Evolutionary conservation across 257 asterid species (phyloP).

Genomic region (Gentiana macrophylla): DNA sequence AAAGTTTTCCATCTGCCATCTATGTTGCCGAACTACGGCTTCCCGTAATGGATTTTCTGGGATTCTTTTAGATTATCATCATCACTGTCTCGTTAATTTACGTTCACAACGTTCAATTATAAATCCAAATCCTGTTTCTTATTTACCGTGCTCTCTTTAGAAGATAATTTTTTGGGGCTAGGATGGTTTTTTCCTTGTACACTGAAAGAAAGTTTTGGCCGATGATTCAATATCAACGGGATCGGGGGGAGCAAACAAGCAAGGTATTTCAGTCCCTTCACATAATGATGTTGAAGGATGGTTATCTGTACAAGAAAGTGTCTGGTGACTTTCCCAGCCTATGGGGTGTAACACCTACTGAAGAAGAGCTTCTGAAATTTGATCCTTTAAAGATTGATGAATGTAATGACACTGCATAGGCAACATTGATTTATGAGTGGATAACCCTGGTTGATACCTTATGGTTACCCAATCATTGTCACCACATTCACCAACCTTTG

Average conservation of each 20-base stretch:
- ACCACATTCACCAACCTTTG: conserved; percentile 45
- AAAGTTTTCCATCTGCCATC: no score
- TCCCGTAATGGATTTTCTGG: no score
- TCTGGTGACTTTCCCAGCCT: conserved; percentile 56
- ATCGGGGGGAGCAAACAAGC: conserved; percentile 74
- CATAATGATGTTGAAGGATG: conserved; percentile 94
- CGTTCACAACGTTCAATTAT: no score
- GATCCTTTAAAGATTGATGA: conserved; percentile 68
- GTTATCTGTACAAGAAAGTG: conserved; percentile 77
- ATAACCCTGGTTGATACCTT: no score
- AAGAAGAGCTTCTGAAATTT: conserved; percentile 84
- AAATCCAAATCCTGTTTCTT: conserved; percentile 1
- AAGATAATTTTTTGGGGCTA: conserved; percentile 3
- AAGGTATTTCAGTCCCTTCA: conserved; percentile 61
- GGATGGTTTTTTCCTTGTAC: conserved; percentile 8
- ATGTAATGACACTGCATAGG: conserved; percentile 27
- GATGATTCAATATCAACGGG: conserved; percentile 75
- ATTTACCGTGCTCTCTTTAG: background rate
- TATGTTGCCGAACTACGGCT: no score
- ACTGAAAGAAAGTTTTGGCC: conserved; percentile 81
- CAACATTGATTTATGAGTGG: no score
- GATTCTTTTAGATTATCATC: no score
- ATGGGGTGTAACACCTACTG: conserved; percentile 81
- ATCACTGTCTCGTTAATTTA: no score
- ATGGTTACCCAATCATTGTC: conserved; percentile 72